Evolutionary conservation across 2,329 filamentous ascomycete species (phyloP).

Genomic region (Talaromyces sp.): DNA sequence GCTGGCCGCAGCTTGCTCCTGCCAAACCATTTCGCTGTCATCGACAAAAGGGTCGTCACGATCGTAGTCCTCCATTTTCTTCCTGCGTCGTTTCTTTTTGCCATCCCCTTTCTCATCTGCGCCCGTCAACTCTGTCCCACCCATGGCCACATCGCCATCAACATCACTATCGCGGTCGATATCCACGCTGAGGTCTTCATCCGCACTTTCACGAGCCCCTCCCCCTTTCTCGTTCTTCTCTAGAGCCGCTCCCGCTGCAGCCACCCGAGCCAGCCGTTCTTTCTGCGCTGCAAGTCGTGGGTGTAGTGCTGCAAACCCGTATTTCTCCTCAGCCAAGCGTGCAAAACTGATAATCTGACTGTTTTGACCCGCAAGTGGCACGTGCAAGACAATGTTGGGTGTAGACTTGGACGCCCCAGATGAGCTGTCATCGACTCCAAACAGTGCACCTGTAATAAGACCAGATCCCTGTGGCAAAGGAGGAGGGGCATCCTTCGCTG

Average conservation of each 20-base stretch:
- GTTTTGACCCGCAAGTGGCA: conserved; percentile 73
- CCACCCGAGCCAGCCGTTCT: conserved; percentile 81
- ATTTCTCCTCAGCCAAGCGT: conserved; percentile 85
- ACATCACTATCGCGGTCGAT: conserved; percentile 65
- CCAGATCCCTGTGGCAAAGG: conserved; percentile 60
- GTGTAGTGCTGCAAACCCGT: conserved; percentile 90
- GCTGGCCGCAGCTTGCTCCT: conserved; percentile 88
- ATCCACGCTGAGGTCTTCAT: conserved; percentile 82
- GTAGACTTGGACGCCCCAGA: conserved; percentile 42
- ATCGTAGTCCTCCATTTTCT: conserved; percentile 64
- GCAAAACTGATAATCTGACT: conserved; percentile 97
- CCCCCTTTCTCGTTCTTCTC: conserved; percentile 67
- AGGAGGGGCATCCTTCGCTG: conserved; percentile 51
- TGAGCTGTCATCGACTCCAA: conserved; percentile 48
- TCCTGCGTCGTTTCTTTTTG: conserved; percentile 71
- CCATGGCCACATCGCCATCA: conserved; percentile 42
- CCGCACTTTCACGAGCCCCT: conserved; percentile 67
- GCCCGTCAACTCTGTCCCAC: conserved; percentile 45
- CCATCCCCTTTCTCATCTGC: conserved; percentile 55
- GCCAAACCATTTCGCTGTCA: conserved; percentile 91
- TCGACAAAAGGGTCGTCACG: conserved; percentile 70
- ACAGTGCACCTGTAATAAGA: conserved; percentile 58
- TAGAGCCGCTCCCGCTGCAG: conserved; percentile 78
- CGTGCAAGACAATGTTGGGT: conserved; percentile 77
- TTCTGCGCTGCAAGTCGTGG: conserved; percentile 84